These are phyloP conservation scores for Holtermannia corniformis DNA, from an alignment of 768 basidiomycete genomes.

Conservation along the genomic window DNA sequence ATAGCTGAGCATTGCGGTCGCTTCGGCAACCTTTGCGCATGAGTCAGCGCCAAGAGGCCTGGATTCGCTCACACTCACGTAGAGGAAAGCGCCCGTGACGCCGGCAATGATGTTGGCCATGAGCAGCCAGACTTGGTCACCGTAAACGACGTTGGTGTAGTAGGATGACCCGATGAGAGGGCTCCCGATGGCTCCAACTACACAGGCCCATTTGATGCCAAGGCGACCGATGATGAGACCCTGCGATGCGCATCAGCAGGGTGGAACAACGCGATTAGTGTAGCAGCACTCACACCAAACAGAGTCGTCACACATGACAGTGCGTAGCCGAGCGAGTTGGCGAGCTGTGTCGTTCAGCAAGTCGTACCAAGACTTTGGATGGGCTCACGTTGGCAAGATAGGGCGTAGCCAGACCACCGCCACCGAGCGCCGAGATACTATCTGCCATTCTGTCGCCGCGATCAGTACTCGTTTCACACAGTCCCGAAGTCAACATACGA, in stretches of 20 bases:
- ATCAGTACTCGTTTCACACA: no score
- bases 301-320: constrained; percentile 12
- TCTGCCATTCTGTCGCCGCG: no score
- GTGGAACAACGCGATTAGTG: no score
- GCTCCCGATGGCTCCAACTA: constrained; percentile 9
- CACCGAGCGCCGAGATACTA: constrained; percentile 8
- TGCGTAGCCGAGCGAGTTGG: constrained; percentile 10
- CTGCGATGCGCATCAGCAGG: no score
- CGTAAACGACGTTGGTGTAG: constrained; percentile 8
- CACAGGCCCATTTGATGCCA: constrained; percentile 24
- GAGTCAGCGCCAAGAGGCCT: no score
- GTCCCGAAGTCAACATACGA: no score
- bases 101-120: constrained; percentile 11
- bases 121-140: constrained; percentile 4
- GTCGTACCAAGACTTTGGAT: no score
- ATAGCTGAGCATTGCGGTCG: no score
- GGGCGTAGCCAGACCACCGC: constrained; percentile 18
- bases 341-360: no score
- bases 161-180: constrained; percentile 13
- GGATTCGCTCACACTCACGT: no score
- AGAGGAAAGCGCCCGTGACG: constrained; percentile 14
- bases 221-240: constrained; percentile 27
- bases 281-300: no score
- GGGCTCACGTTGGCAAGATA: constrained; percentile 15
- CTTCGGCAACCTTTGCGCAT: no score